Evolutionary conservation across 106 monocot genomes (phyloP).

Genomic region (Hemerocallis citrina): DNA sequence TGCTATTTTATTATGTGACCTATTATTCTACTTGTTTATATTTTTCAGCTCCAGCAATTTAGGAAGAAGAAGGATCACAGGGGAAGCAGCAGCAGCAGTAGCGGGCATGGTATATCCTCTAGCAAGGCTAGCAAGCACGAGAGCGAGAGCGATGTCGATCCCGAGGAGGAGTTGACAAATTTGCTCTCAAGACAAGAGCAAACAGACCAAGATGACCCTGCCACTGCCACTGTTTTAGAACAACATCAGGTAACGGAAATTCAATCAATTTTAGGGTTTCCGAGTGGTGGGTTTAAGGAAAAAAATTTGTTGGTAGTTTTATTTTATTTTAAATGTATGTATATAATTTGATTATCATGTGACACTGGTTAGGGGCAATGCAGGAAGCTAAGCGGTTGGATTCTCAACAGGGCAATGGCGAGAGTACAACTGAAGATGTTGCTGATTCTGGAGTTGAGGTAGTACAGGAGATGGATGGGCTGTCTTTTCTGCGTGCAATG

Average conservation of each 20-base stretch:
- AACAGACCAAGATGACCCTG: not conserved
- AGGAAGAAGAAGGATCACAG: slow-evolving; percentile 90
- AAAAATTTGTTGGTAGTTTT: slow-evolving; percentile 17
- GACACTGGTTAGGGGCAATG: slow-evolving; percentile 73
- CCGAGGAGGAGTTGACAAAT: slow-evolving; percentile 6
- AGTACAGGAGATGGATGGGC: not conserved
- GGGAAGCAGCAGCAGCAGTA: slow-evolving; percentile 30
- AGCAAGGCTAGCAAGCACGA: slow-evolving; percentile 9
- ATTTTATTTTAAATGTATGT: no score
- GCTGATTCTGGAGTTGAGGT: not conserved
- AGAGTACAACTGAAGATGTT: not conserved
- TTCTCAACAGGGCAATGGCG: slow-evolving; percentile 19
- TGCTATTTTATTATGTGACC: no score
- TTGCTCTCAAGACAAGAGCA: not conserved
- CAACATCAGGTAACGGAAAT: slow-evolving; percentile 23
- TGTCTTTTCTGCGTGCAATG: not conserved
- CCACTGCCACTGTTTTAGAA: slow-evolving; percentile 11
- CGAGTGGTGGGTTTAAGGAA: not conserved
- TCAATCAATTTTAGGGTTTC: not conserved
- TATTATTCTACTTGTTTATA: no score
- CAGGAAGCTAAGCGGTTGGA: slow-evolving; percentile 45
- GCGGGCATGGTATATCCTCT: slow-evolving; percentile 26
- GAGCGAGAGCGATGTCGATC: slow-evolving; percentile 18
- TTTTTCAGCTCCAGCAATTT: slow-evolving; percentile 82
- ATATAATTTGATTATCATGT: slow-evolving; percentile 68